These are phyloP conservation scores for Jackrogersella multiformis DNA, from an alignment of 495 filamentous ascomycete genomes.

Conservation along the genomic window DNA sequence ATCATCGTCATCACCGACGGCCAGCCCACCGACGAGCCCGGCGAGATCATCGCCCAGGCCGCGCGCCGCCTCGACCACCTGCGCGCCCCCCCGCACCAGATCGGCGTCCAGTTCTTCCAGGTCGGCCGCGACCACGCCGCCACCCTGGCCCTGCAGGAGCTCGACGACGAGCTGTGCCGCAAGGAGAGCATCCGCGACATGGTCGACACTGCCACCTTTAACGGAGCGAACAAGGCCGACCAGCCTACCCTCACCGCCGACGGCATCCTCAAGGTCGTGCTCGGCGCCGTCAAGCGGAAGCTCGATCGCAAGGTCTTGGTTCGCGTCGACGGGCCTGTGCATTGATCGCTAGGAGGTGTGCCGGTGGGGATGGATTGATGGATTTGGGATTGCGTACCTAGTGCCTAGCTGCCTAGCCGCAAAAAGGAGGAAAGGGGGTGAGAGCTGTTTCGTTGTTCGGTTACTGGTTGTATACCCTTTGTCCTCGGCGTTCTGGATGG, in stretches of 20 bases:
- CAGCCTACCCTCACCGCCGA: conserved; percentile 58
- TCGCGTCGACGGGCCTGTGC: conserved; percentile 14
- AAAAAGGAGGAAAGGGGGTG: not conserved
- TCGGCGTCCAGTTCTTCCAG: conserved; percentile 98
- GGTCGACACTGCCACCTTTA: conserved; percentile 90
- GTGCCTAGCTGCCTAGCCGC: no score
- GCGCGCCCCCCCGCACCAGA: conserved; percentile 81
- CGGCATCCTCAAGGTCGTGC: conserved; percentile 82
- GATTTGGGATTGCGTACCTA: not conserved
- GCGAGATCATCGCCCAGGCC: conserved; percentile 70
- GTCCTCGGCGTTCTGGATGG: no score
- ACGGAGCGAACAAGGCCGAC: conserved; percentile 51
- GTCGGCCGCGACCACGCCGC: conserved; percentile 80
- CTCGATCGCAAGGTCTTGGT: conserved; percentile 61
- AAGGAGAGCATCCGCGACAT: conserved; percentile 78
- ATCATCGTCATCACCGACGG: conserved; percentile 96
- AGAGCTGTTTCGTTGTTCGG: no score
- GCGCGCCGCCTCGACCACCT: conserved; percentile 77
- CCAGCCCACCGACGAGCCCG: conserved; percentile 80
- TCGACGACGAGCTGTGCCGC: conserved; percentile 79
- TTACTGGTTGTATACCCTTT: no score
- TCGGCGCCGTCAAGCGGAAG: conserved; percentile 75
- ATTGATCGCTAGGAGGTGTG: not conserved
- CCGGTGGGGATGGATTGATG: no score
- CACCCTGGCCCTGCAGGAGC: conserved; percentile 67